Evolutionary conservation across 352 stramenopile species (phyloP), one percentile per base, ranked within the genome.

Genomic region (Hyaloperonospora arabidopsidis): DNA sequence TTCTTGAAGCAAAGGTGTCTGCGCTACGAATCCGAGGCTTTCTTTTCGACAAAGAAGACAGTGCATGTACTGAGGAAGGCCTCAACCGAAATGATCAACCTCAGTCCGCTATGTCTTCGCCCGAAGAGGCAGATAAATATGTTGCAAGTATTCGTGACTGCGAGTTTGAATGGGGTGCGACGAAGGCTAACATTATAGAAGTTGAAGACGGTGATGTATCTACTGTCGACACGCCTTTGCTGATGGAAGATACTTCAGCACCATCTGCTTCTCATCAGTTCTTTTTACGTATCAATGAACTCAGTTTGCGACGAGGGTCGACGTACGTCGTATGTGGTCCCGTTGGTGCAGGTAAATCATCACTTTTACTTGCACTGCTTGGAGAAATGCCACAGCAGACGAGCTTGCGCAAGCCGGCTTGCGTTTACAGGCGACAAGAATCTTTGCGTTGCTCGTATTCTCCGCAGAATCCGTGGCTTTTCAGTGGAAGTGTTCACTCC

Each of bases 261-360:
- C 49, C 32, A 44, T 50, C 45, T 28, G 12, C 41, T 7, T 13
- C 18, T 36, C 28, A 51, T 22, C 49, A 21, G 15, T 90, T 90
- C 36, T 52, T 64, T 13, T 52, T 89, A 0, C 62, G 54, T n/a
- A 54, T 93, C 13, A 63, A 74, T 4, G 56, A 71, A 6, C 56
- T 93, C 2, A 17, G 58, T 7, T 50, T 90, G 3, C 54, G 68
- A 41, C 49, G 58, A 7, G 59, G 68, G 38, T 61, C 59, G 1
- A 75, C 67, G 1, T 87, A 84, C 50, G 60, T 91, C 10, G 68
- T 96, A 0, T 87, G 74, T 44, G 96, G 97, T 1, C 67, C 75
- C 2, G 93, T 98, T 1, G 97, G 96, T 1, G 81, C 75, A 13
- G 96, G 96, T 1, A 99, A 99, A 63, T 97, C 85, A 21, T 98